Evolutionary conservation across 176 grass and related monocot species (phyloP), one percentile per base, ranked within the genome.

Genomic region (Microstegium vimineum): DNA sequence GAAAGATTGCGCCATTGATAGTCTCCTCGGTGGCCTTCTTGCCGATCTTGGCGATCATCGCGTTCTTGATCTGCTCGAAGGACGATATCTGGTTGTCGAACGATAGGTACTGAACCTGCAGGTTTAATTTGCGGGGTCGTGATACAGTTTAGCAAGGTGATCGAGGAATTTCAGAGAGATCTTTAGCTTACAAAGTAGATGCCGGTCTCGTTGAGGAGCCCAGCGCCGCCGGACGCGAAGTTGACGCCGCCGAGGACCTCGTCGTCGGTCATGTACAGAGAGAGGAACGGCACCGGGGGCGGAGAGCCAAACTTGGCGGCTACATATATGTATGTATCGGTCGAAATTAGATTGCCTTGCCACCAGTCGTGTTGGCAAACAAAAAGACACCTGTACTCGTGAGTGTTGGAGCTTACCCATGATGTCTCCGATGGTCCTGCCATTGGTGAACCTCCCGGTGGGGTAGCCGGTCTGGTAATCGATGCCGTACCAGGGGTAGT

Each of bases 401-500:
- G 84, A 20, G 6, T 15, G 4, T 5, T 43, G 15, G 42, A 30
- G n/a, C n/a, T 84, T 73, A 95, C 95, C 83, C 86, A 99, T 95
- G 89, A 93, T 90, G 84, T 99, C 96, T 4, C 93, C 96, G 68
- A 95, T 93, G 70, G 96, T 95, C 85, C 90, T 83, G 79, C 96
- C 93, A 69, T 99, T 95, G 67, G 91, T 93, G 89, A 99, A 99
- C 73, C 96, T 82, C 16, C 96, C 96, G 14, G 93, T 99, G 17
- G 96, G 91, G 46, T 43, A 71, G 30, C 90, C 87, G 2, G 10
- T 82, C 23, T 66, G 10, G 80, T 93, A 95, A 80, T 99, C 96
- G 9, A 99, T 85, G 60, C 91, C 96, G 64, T 99, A 99, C 96
- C 96, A 95, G 5, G 91, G 91, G 79, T 95, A 99, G 77, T 99